phyloP scores from a whole-genome alignment of 2,329 filamentous ascomycete genomes.

The Sordariomycetes sp. region DNA sequence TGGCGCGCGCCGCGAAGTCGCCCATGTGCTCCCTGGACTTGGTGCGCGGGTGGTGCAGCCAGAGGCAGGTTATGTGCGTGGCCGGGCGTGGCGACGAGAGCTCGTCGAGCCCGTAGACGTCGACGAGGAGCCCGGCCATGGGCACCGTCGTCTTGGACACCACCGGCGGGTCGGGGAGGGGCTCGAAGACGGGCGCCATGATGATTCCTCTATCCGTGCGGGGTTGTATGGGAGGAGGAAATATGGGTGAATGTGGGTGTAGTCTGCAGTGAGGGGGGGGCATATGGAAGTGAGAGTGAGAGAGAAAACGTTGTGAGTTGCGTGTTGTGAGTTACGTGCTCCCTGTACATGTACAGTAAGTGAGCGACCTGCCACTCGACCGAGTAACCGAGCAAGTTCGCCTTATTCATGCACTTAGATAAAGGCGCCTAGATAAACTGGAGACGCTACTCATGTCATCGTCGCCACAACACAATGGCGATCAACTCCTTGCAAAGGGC shows the following conservation, averaged over 20 bases:
- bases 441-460: not conserved
- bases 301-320: not conserved
- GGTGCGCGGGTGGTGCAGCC: conserved; percentile 78
- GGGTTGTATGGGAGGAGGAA: not conserved
- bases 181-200: conserved; percentile 5
- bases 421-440: not conserved
- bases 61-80: conserved; percentile 63
- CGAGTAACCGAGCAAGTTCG: not conserved
- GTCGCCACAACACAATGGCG: not conserved
- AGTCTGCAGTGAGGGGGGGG: not conserved
- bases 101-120: conserved; percentile 73
- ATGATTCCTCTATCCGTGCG: not conserved
- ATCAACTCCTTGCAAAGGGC: not conserved
- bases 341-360: not conserved
- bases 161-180: conserved; percentile 24
- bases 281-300: not conserved
- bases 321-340: no score
- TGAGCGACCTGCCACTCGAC: not conserved
- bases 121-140: conserved; percentile 69
- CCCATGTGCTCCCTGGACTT: conserved; percentile 64
- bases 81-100: conserved; percentile 37
- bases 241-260: not conserved
- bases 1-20: conserved; percentile 56
- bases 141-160: conserved; percentile 57
- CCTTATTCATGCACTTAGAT: not conserved